Percentiles rank a stretch among this genome's conserved stretches.
Evolutionary conservation across 2,329 filamentous ascomycete species (phyloP).

Genomic region (Apiospora sp.): DNA sequence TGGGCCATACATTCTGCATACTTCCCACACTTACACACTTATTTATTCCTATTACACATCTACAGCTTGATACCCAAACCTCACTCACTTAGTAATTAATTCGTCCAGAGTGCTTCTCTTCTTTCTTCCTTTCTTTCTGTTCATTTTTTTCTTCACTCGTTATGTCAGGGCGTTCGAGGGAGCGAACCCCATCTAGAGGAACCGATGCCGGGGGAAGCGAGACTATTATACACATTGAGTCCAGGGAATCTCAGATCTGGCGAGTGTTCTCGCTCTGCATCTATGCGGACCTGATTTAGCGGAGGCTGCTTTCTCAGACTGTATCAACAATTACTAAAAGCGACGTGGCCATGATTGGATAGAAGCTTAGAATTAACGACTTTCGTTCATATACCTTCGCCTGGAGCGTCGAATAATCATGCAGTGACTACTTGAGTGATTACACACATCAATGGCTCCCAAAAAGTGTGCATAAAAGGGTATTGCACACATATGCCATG

Average conservation of each 20-base stretch:
- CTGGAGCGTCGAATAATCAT: neutral
- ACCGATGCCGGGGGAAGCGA: neutral
- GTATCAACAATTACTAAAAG: constrained; percentile 1
- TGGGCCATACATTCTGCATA: neutral
- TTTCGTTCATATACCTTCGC: neutral
- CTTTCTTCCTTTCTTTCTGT: neutral
- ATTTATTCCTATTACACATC: neutral
- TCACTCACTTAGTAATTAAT: constrained; percentile 6
- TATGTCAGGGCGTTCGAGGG: neutral
- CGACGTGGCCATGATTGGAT: neutral
- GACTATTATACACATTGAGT: neutral
- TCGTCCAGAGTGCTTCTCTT: neutral
- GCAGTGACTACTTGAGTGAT: neutral
- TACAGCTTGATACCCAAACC: neutral
- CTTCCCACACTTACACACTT: neutral
- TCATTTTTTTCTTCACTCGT: neutral
- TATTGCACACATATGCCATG: neutral
- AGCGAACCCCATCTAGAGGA: neutral
- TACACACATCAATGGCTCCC: neutral
- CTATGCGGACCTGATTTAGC: neutral
- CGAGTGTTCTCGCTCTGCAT: neutral
- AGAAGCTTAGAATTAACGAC: neutral
- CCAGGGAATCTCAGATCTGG: neutral
- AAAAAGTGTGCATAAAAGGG: neutral
- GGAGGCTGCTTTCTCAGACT: neutral